phyloP scores from a whole-genome alignment of 2,329 filamentous ascomycete genomes.

The Colletotrichum sojae region DNA sequence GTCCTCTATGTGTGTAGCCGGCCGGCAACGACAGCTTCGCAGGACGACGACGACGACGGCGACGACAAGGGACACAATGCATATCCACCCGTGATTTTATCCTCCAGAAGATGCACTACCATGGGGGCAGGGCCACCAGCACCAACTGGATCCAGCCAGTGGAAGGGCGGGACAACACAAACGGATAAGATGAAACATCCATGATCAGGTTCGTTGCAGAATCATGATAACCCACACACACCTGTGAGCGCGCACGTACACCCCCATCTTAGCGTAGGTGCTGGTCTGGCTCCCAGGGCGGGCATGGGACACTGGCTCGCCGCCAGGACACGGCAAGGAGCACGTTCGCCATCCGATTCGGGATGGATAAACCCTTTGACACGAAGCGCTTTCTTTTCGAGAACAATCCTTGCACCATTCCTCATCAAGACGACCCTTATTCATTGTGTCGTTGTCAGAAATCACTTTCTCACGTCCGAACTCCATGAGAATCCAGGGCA shows the following conservation, averaged over 20 bases:
- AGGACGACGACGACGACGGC: not conserved
- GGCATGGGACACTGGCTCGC: constrained; percentile 39
- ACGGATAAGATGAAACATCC: constrained; percentile 40
- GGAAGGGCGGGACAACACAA: constrained; percentile 25
- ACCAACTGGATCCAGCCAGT: constrained; percentile 22
- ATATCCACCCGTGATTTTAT: constrained; percentile 19
- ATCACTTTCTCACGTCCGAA: constrained; percentile 25
- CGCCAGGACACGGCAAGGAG: constrained; percentile 19
- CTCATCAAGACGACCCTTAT: not conserved
- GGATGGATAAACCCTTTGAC: constrained; percentile 35
- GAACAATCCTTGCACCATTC: constrained; percentile 28
- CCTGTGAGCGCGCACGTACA: constrained; percentile 14
- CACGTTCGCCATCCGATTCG: constrained; percentile 33
- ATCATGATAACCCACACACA: constrained; percentile 39
- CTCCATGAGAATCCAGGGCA: constrained; percentile 14
- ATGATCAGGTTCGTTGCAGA: constrained; percentile 41
- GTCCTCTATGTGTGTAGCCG: constrained; percentile 14
- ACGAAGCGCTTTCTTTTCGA: constrained; percentile 24
- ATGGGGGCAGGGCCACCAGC: constrained; percentile 15
- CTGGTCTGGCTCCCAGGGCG: constrained; percentile 18
- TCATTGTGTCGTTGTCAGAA: constrained; percentile 21
- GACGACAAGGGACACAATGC: constrained; percentile 17
- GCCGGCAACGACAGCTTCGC: constrained; percentile 1
- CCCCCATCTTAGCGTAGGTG: constrained; percentile 7
- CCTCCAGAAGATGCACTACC: constrained; percentile 11